Conservation (phyloP, 495 filamentous ascomycete species). For the Rostrohypoxylon terebratum region DNA sequence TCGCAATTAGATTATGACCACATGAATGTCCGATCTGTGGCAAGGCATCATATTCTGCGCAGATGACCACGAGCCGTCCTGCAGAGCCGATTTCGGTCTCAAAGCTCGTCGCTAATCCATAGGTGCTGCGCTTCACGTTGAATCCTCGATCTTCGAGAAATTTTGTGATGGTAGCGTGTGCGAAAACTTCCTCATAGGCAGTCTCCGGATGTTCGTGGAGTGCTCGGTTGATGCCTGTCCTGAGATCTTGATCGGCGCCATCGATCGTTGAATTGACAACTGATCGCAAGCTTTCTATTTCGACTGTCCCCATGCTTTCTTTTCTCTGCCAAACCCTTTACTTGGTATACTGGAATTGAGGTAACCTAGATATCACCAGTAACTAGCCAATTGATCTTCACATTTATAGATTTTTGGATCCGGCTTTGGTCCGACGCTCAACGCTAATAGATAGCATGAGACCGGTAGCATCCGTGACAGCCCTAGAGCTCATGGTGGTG, state of each 20-base stretch:
- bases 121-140: slow-evolving; percentile 59
- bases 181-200: slow-evolving; percentile 65
- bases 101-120: slow-evolving; percentile 66
- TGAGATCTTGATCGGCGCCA: slow-evolving; percentile 5
- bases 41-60: slow-evolving; percentile 67
- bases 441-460: neutral
- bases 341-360: neutral
- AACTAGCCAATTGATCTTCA: neutral
- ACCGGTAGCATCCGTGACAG: neutral
- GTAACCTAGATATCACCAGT: neutral
- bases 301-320: neutral
- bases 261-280: slow-evolving; percentile 11
- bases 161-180: slow-evolving; percentile 64
- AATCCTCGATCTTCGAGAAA: slow-evolving; percentile 56
- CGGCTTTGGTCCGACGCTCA: neutral
- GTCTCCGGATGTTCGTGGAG: slow-evolving; percentile 67
- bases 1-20: slow-evolving; percentile 77
- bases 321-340: neutral
- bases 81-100: slow-evolving; percentile 61
- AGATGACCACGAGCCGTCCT: slow-evolving; percentile 66
- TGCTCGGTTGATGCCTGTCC: slow-evolving; percentile 58
- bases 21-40: slow-evolving; percentile 61
- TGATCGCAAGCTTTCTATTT: neutral
- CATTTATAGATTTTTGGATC: neutral
- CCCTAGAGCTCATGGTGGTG: neutral